phyloP scores from a whole-genome alignment of 2,329 filamentous ascomycete genomes.

The Beauveria asiatica region DNA sequence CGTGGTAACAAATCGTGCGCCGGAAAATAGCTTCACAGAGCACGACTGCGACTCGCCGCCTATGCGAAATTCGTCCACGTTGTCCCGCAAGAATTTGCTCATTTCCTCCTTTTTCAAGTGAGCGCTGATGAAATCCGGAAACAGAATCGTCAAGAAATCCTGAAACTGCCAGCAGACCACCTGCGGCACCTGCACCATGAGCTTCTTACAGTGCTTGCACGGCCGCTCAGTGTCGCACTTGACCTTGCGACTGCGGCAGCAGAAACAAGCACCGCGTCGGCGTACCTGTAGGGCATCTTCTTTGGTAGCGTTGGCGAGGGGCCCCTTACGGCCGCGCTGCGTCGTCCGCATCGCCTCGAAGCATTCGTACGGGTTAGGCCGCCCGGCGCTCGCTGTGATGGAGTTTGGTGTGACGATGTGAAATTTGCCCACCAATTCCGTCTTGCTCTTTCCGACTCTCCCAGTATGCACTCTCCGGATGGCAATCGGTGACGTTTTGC shows the following conservation, averaged over 20 bases:
- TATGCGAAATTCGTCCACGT: conserved; percentile 36
- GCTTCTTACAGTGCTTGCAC: conserved; percentile 48
- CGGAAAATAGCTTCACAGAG: conserved; percentile 41
- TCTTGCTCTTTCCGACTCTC: conserved; percentile 39
- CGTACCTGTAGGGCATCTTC: conserved; percentile 46
- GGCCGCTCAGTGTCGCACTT: conserved; percentile 48
- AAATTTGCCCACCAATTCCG: conserved; percentile 34
- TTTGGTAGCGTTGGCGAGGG: conserved; percentile 45
- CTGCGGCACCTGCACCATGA: conserved; percentile 40
- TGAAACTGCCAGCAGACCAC: conserved; percentile 52
- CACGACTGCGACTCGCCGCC: conserved; percentile 33
- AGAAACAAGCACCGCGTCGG: conserved; percentile 48
- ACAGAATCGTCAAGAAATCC: conserved; percentile 44
- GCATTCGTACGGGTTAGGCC: conserved; percentile 45
- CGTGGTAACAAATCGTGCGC: conserved; percentile 33
- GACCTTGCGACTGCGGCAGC: conserved; percentile 51
- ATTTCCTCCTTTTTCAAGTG: conserved; percentile 46
- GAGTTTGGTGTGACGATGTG: conserved; percentile 47
- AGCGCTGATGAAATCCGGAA: conserved; percentile 41
- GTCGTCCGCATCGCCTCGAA: conserved; percentile 44
- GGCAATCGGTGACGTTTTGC: conserved; percentile 18
- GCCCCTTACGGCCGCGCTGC: conserved; percentile 48
- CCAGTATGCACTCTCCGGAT: conserved; percentile 35
- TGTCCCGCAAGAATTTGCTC: conserved; percentile 38
- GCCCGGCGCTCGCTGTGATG: conserved; percentile 42